Base-by-base conservation (phyloP, 345 rosid species). In the Gossypium thurberi region DNA sequence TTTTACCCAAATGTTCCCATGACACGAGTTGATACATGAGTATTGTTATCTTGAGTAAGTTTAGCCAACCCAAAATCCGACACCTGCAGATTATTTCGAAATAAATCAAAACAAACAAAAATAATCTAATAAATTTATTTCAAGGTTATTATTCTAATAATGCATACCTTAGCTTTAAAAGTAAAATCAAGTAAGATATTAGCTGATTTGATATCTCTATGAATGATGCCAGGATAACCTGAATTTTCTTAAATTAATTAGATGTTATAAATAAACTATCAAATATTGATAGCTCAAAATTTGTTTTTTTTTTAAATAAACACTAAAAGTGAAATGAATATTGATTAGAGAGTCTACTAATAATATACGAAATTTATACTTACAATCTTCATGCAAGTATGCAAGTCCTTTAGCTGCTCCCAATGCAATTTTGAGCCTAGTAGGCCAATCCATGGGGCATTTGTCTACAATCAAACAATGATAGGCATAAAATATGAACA, bases 1-100 rank as follows among this genome's bases (percentile, higher is more conserved):
- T 9, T 82, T 78, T 81, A 95, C 99, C 98, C 99, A 72, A 95
- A 95, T 74, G 99, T 92, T 75, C 99, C 99, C 98, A 95, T 91
- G 74, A 92, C 98, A 4, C 99, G 82, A 12, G 97, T 95, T 25
- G 99, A 95, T 66, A 92, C 87, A 81, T 95, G 99, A 60, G 99
- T 92, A 73, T 91, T 83, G 75, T 78, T 78, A 76, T 92, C 99
- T 70, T 93, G 88, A 77, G 90, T 50, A 26, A 91, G 62, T 82
- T 91, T 95, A 12, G 96, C 99, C 4, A 95, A 90, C 68, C 99
- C 99, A 78, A 95, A 95, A 77, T 95, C 99, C 48, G 99, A 96
- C 61, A 96, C 96, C 99, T 96, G 78, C 28, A 42, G 1, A 33
- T 17, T 73, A 4, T 33, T 42, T 57, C 12, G 3, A 44, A 55